These are phyloP conservation scores for Vaccinium darrowii DNA, from an alignment of 148 eudicot genomes.

Conservation along the genomic window DNA sequence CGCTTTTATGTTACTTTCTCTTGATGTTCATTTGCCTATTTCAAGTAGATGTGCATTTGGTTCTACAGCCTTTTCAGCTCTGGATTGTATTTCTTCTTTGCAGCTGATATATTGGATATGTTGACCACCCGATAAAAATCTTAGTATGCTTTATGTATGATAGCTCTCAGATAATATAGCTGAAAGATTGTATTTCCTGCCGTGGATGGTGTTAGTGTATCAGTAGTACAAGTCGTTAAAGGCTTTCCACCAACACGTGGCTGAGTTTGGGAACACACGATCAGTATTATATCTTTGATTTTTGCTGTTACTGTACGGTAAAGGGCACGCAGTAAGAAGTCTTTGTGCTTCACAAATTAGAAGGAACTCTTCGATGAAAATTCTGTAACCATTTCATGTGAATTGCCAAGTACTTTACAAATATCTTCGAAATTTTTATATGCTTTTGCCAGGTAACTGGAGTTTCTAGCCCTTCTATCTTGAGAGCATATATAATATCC, in stretches of 20 bases:
- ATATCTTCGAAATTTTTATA: background rate
- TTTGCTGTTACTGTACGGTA: background rate
- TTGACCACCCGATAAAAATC: no score
- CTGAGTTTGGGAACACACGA: background rate
- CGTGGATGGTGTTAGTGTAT: background rate
- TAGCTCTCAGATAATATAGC: background rate
- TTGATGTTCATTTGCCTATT: background rate
- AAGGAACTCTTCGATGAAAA: background rate
- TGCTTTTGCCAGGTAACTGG: background rate
- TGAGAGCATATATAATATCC: background rate
- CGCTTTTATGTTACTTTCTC: background rate
- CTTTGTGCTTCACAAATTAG: background rate
- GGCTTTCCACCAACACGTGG: background rate
- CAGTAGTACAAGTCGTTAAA: background rate
- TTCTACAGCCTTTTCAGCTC: background rate
- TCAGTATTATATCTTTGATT: background rate
- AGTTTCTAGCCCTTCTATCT: background rate
- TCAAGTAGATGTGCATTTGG: constrained; percentile 2
- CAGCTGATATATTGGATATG: no score
- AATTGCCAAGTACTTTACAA: background rate
- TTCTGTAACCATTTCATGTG: background rate
- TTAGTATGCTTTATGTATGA: background rate
- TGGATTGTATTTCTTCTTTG: background rate
- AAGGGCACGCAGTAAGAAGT: background rate
- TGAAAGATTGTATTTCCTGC: constrained; percentile 4